Conservation (phyloP, 2,329 filamentous ascomycete genomes). For the Fusarium sp. region DNA sequence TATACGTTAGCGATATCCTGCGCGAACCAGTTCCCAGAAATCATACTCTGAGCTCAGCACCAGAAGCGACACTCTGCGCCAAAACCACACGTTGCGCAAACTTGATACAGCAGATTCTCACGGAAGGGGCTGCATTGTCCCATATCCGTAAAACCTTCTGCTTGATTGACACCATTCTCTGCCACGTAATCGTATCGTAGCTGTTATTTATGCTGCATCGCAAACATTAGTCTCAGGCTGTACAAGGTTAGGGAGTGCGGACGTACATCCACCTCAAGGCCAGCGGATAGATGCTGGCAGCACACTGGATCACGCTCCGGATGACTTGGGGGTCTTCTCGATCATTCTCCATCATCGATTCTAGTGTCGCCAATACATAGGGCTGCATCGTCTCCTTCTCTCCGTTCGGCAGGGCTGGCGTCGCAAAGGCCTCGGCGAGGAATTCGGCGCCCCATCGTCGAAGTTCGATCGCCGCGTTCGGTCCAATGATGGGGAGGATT, state of each 20-base stretch:
- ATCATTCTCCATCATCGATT: slow-evolving; percentile 75
- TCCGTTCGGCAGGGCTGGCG: slow-evolving; percentile 80
- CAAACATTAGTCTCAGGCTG: slow-evolving; percentile 45
- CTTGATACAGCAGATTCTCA: slow-evolving; percentile 96
- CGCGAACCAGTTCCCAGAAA: neutral
- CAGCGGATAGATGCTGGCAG: slow-evolving; percentile 92
- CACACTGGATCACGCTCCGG: slow-evolving; percentile 87
- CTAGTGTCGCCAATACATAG: slow-evolving; percentile 81
- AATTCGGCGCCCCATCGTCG: slow-evolving; percentile 98
- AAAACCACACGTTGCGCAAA: slow-evolving; percentile 95
- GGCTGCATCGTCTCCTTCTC: slow-evolving; percentile 86
- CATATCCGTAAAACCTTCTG: slow-evolving; percentile 87
- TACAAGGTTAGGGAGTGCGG: slow-evolving; percentile 19
- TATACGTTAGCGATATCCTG: slow-evolving; percentile 23
- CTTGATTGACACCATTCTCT: slow-evolving; percentile 89
- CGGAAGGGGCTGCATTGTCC: slow-evolving; percentile 80
- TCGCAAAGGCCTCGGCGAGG: slow-evolving; percentile 94
- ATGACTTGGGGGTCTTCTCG: slow-evolving; percentile 83
- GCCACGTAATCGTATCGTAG: slow-evolving; percentile 85
- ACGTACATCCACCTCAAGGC: slow-evolving; percentile 96
- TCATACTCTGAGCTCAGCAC: slow-evolving; percentile 82
- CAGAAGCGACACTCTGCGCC: slow-evolving; percentile 87
- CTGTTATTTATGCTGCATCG: slow-evolving; percentile 82
- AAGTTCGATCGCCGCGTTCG: slow-evolving; percentile 79
- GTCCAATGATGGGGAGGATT: slow-evolving; percentile 90